A percentile compares a stretch with the other conserved stretches of the same genome.
Evolutionary conservation across 2,329 filamentous ascomycete species (phyloP).

Genomic region (Phialophora verrucosa): DNA sequence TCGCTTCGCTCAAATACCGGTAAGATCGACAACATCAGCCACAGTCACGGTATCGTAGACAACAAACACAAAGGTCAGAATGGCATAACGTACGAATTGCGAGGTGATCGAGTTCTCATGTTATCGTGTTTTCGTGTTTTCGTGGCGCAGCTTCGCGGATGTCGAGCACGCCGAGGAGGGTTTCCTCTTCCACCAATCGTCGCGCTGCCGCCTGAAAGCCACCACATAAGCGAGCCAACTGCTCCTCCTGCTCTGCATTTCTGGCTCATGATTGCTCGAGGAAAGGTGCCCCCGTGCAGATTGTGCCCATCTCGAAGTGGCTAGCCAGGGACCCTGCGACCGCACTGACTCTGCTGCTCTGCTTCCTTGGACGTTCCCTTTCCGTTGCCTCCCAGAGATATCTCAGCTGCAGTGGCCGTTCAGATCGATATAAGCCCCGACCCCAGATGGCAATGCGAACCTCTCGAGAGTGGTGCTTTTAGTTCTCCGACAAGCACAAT

Average conservation of each 20-base stretch:
- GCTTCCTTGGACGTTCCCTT: constrained; percentile 3
- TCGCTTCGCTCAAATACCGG: constrained; percentile 19
- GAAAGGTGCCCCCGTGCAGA: constrained; percentile 13
- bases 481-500: constrained; percentile 9
- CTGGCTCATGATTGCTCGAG: constrained; percentile 11
- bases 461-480: not conserved
- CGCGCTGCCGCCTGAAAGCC: constrained; percentile 6
- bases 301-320: constrained; percentile 17
- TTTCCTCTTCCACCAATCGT: constrained; percentile 14
- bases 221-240: constrained; percentile 14
- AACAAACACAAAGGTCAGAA: not conserved
- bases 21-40: constrained; percentile 23
- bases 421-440: constrained; percentile 3
- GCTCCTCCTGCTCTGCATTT: constrained; percentile 3
- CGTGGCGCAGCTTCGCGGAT: constrained; percentile 20
- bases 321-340: constrained; percentile 19
- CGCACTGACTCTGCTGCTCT: not conserved
- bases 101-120: not conserved
- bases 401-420: not conserved
- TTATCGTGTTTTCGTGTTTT: constrained; percentile 16
- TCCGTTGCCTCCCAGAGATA: constrained; percentile 16
- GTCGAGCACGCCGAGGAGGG: constrained; percentile 15
- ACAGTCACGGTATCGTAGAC: constrained; percentile 1
- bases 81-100: constrained; percentile 12
- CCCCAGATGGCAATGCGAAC: not conserved